A percentile compares a stretch with the other conserved stretches of the same genome.
Conservation (phyloP, 1,284 basidiomycete genomes). For the Ceratobasidium papillatum region DNA sequence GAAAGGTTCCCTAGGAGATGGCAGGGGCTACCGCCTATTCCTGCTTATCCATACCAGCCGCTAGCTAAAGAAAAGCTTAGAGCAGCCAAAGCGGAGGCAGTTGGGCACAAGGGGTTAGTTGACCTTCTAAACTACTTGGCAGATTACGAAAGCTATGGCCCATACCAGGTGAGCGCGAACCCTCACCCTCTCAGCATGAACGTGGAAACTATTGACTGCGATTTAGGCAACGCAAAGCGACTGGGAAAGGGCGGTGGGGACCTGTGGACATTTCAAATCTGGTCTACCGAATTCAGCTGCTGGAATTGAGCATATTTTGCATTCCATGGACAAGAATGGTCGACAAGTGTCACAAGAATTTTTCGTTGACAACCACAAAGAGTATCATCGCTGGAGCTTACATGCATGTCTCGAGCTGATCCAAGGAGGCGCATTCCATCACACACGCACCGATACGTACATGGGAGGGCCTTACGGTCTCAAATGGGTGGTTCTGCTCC, state of each 20-base stretch:
- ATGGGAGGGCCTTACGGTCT: not conserved
- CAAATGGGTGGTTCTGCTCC: not conserved
- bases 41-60: not conserved
- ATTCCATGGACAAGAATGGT: not conserved
- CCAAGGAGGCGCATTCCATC: not conserved
- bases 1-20: not conserved
- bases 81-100: not conserved
- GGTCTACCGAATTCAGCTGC: not conserved
- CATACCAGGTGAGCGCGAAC: not conserved
- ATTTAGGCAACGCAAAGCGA: not conserved
- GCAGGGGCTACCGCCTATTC: not conserved
- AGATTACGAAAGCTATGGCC: conserved; percentile 4
- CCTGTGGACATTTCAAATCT: not conserved
- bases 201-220: not conserved
- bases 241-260: not conserved
- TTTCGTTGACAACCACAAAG: not conserved
- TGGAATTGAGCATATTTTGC: not conserved
- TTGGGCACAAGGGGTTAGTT: not conserved
- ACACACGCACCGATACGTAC: not conserved
- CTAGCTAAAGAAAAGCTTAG: not conserved
- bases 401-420: not conserved
- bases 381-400: not conserved
- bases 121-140: conserved; percentile 1
- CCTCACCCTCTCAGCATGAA: not conserved
- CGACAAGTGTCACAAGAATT: not conserved